Base-by-base conservation (phyloP, 2,329 filamentous ascomycete species). In the Emericellopsis cladophorae region DNA sequence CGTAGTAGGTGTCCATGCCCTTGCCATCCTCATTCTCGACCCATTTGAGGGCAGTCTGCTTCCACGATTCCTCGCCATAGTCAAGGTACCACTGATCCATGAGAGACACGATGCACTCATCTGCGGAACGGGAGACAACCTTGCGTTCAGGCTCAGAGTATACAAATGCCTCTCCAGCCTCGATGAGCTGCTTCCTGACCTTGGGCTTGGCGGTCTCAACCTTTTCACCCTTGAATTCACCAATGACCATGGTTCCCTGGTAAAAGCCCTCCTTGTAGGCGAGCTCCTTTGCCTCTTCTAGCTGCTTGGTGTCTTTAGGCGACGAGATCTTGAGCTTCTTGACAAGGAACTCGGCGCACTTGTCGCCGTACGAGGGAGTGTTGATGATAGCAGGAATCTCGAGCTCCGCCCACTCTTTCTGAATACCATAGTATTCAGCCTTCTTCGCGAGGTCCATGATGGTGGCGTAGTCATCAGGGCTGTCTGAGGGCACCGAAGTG, bases 201-300 rank as follows among this genome's bases (percentile, higher is more conserved):
- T 93, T 84, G 47, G 83, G 79, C 67, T 95, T 95, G 29, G 84
- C 89, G 42, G 76, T 74, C 57, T 92, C 83, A 7, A 98, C 92
- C 49, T 84, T 75, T 62, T 90, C 76, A 40, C 90, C 92, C 59
- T 81, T 84, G 65, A 84, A 94, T 24, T 95, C 84, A 43, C 92
- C 92, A 45, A 86, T 74, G 47, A 88, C 69, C 79, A 98, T 85
- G 43, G 74, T 82, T 49, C 92, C 92, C 65, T 95, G 88, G 68
- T 98, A 98, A 69, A 86, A 96, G 14, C 89, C 92, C 57, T 95
- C 89, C 64, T 92, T 95, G 72, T 98, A 98, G 1, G 92, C 89
- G 49, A 93, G 68, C 50, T 96, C 90, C 66, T 98, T 98, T 36
- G 92, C 92, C 60, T 95, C 84, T 36, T 84, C 84, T 37, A 98